A percentile compares a stretch with the other conserved stretches of the same genome.
These are phyloP conservation scores for Chondrostereum purpureum DNA, from an alignment of 1,284 basidiomycete species.

Conservation along the genomic window DNA sequence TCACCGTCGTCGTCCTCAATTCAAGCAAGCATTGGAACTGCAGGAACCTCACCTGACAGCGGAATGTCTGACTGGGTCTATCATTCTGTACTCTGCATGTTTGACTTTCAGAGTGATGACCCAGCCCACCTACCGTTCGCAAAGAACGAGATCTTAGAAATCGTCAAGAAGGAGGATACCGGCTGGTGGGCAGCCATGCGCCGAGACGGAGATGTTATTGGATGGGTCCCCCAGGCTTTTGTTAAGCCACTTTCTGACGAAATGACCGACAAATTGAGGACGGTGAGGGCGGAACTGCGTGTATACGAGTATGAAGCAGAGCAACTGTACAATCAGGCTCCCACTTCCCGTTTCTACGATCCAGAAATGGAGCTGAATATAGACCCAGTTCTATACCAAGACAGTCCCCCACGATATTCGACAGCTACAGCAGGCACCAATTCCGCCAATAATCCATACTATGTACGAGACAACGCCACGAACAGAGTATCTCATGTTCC, in stretches of 20 bases:
- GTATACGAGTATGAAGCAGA: conserved; percentile 42
- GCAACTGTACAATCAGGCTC: conserved; percentile 33
- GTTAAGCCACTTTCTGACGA: conserved; percentile 38
- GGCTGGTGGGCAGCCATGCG: conserved; percentile 78
- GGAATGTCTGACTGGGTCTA: conserved; percentile 17
- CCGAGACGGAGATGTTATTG: conserved; percentile 42
- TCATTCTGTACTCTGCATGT: conserved; percentile 54
- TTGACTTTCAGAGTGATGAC: conserved; percentile 60
- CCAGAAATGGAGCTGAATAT: conserved; percentile 4
- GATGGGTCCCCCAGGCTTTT: conserved; percentile 67
- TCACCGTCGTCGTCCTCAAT: conserved; percentile 25
- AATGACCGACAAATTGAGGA: conserved; percentile 38
- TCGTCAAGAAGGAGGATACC: conserved; percentile 61
- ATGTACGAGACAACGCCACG: too few relatives aligned
- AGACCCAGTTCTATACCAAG: not conserved
- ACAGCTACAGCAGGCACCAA: too few relatives aligned
- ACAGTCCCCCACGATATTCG: too few relatives aligned
- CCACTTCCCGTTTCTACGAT: conserved; percentile 22
- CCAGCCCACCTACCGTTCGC: conserved; percentile 54
- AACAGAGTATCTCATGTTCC: conserved; percentile 26
- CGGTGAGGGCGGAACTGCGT: conserved; percentile 33
- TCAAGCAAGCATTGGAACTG: conserved; percentile 21
- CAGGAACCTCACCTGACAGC: conserved; percentile 22
- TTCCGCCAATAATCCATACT: not conserved
- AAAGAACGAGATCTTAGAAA: conserved; percentile 58